Percentiles rank a stretch among this genome's conserved stretches.
These are phyloP conservation scores for Carex arenaria DNA, from an alignment of 202 grass and related monocot genomes.

Conservation along the genomic window DNA sequence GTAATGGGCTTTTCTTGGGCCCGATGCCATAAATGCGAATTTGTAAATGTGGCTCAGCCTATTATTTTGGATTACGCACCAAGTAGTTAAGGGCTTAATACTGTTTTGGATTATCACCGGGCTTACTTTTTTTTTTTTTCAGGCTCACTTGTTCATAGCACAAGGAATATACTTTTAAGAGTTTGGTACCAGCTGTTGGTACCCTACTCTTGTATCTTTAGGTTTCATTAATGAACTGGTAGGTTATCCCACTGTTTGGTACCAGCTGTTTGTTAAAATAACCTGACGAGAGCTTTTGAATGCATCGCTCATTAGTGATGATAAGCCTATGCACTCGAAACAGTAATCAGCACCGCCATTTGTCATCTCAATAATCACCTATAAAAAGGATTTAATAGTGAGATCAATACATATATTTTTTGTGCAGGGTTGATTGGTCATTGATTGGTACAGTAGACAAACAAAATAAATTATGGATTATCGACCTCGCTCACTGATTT, in stretches of 20 bases:
- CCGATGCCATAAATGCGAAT: neutral
- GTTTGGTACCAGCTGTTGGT: no score
- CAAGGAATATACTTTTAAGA: neutral
- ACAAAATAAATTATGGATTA: neutral
- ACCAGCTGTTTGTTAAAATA: no score
- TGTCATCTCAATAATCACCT: conserved; percentile 59
- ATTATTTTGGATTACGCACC: no score
- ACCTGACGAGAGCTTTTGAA: conserved; percentile 50
- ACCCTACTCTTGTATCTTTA: no score
- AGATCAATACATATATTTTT: neutral
- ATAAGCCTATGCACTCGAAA: conserved; percentile 83
- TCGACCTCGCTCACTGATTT: conserved; percentile 49
- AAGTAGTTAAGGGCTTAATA: neutral
- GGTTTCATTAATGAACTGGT: no score
- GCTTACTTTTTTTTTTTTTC: neutral
- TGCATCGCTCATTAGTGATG: conserved; percentile 61
- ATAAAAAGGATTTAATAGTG: neutral
- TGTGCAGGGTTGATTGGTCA: neutral
- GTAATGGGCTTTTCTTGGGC: neutral
- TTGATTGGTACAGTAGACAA: neutral
- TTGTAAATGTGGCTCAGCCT: neutral
- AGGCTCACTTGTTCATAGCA: neutral
- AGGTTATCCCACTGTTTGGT: no score
- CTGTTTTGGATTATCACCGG: neutral
- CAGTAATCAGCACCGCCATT: conserved; percentile 64